phyloP scores from a whole-genome alignment of 2,329 filamentous ascomycete genomes.

The Esteya vermicola region DNA sequence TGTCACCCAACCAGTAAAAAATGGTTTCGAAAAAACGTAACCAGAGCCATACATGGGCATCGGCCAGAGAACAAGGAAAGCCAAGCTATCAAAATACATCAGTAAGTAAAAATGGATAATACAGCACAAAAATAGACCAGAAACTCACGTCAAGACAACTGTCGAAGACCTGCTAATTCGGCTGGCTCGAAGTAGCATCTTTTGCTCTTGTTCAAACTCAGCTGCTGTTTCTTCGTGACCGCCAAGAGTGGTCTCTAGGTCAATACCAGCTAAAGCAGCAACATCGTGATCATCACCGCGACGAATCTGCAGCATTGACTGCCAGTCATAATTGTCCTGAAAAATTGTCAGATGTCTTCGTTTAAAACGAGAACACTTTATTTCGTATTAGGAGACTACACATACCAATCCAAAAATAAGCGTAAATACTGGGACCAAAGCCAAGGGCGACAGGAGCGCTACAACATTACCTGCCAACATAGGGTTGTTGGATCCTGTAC shows the following conservation, averaged over 20 bases:
- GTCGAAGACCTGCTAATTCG: constrained; percentile 20
- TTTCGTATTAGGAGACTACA: not conserved
- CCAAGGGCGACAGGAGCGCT: constrained; percentile 60
- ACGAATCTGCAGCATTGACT: constrained; percentile 67
- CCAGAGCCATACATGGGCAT: constrained; percentile 78
- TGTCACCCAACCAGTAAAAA: constrained; percentile 71
- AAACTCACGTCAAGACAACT: constrained; percentile 16
- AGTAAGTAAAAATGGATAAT: too few species aligned
- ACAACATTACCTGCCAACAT: constrained; percentile 83
- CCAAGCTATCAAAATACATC: constrained; percentile 32
- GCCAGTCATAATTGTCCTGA: constrained; percentile 68
- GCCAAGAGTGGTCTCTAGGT: constrained; percentile 49
- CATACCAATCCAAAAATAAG: constrained; percentile 40
- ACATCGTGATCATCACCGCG: constrained; percentile 66
- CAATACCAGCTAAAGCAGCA: constrained; percentile 45
- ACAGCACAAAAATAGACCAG: constrained; percentile 10
- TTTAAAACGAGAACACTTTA: not conserved
- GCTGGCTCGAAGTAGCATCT: constrained; percentile 17
- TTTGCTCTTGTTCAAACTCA: constrained; percentile 27
- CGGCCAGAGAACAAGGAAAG: constrained; percentile 71
- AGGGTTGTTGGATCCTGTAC: constrained; percentile 72
- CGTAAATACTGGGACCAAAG: constrained; percentile 67
- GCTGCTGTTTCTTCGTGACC: constrained; percentile 17
- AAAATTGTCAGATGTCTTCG: too few species aligned
- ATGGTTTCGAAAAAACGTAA: constrained; percentile 70